Evolutionary conservation across 192 early-diverging fungal genomes (phyloP), one percentile per base, ranked within the genome.

Genomic region (Umbelopsis ramanniana): DNA sequence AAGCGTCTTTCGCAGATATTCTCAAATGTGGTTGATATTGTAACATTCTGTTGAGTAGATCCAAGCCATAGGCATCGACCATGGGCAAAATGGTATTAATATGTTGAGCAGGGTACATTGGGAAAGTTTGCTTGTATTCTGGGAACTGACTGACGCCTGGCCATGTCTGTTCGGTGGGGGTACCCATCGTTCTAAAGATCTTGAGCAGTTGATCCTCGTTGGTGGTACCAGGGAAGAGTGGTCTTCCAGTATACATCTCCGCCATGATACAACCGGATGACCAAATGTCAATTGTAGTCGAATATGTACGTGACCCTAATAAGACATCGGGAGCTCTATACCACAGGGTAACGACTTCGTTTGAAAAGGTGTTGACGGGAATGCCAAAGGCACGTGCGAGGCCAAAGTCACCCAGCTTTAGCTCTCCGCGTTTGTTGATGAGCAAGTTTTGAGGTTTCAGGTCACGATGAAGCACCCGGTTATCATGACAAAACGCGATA

Each of bases 271-370:
- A 99, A 46, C 97, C 97, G 14, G 92, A 93, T 37, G 94, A 95
- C 97, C 97, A 99, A 35, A 99, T 96, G 74, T 99, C 97, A 72
- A 99, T 98, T 23, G 95, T 94, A 10, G 93, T 98, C 19, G 91
- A 89, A 83, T 99, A 99, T 76, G 91, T 93, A 68, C 94, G 88
- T 48, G 96, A 97, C 15, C 97, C 97, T 38, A 99, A 86, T 14
- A 99, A 85, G n/a, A 98, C 95, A 81, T 98, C 96, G 1, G 95
- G 96, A 17, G 96, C 94, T 53, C 97, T 89, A 76, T 99, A 99
- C 97, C 97, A 99, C 45, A 99, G 87, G 12, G 97, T 99, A 37
- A 99, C 97, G 22, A 99, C 97, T 81, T 99, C 97, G 81, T 98
- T 96, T 23, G 95, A 96, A 75, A 96, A 98, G 26, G 96, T 96